Conservation (phyloP, 225 moss, liverwort and hornwort species). For the Takakia lepidozioides region DNA sequence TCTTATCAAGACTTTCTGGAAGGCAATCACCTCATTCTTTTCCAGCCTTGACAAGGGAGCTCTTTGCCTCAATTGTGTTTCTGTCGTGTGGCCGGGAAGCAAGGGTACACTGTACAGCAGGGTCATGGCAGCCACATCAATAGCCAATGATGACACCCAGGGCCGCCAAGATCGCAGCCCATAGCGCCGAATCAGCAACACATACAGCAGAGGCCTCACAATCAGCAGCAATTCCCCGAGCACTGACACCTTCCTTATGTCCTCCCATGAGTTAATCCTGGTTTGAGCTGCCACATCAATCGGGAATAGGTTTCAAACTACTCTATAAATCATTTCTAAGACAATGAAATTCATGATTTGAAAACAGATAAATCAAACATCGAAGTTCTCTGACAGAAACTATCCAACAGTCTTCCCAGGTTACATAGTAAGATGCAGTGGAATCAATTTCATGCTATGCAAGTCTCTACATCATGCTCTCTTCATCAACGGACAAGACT, state of each 20-base stretch:
- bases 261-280: conserved; percentile 13
- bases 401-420: too few species aligned
- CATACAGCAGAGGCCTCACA: conserved; percentile 77
- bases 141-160: conserved; percentile 77
- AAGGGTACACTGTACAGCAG: conserved; percentile 57
- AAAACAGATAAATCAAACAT: too few species aligned
- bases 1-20: too few species aligned
- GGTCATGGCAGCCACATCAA: conserved; percentile 81
- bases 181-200: conserved; percentile 69
- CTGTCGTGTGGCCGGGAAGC: conserved; percentile 18
- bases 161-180: conserved; percentile 93
- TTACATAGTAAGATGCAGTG: too few species aligned
- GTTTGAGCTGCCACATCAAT: conserved; percentile 22
- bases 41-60: conserved; percentile 40
- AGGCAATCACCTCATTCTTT: conserved; percentile 68
- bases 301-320: too few species aligned
- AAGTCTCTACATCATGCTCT: too few species aligned
- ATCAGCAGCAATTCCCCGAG: conserved; percentile 76
- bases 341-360: too few species aligned
- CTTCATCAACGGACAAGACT: too few species aligned
- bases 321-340: too few species aligned
- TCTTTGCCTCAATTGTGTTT: conserved; percentile 12
- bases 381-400: too few species aligned
- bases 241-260: conserved; percentile 33
- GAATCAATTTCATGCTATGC: too few species aligned